Evolutionary conservation across 352 stramenopile genomes (phyloP), one percentile per base, ranked within the genome.

Genomic region (Pythium rishiriense): DNA sequence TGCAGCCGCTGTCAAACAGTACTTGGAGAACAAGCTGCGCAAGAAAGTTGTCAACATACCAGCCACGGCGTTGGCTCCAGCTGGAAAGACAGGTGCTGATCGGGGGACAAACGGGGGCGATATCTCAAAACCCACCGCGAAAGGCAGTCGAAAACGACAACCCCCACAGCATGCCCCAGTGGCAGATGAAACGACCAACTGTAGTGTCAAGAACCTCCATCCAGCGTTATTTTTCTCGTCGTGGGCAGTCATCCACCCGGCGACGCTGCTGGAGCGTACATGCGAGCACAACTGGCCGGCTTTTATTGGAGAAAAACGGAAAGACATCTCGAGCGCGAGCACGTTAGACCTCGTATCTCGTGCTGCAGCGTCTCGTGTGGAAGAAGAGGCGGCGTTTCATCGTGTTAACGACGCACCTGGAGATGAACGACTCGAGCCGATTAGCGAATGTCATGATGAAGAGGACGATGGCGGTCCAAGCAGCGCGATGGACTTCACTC

Each of bases 231-330:
- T 95, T 68, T 95, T 91, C 68, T 88, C 87, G 21, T 91, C 83
- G 9, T 95, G 87, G 87, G 87, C 87, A 0, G 74, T 93, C 28
- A 86, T 90, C 28, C 84, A 74, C 31, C 87, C 87, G 6, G 72
- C 70, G 10, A 78, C 64, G 2, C 70, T 95, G 1, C 66, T 95
- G 6, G 72, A 78, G 25, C 67, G 61, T n/a, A 95, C 87, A 2
- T 95, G 87, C 37, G 74, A 88, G 33, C 87, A 95, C 64, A 95
- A 95, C 50, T 93, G 83, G 79, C 87, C 87, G 6, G 75, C 81
- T 2, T 91, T 90, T 35, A 86, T 93, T 50, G 70, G 77, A 8
- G 81, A 68, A 57, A 80, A 78, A 57, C 59, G 58, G 8, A 63
- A 42, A 50, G 47, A 59, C 62, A 46, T 22, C 22, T 42, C 48